Percentiles rank a stretch among this genome's conserved stretches.
Conservation (phyloP, 1,139 yeast genomes). For the Zygoascus hellenicus region DNA sequence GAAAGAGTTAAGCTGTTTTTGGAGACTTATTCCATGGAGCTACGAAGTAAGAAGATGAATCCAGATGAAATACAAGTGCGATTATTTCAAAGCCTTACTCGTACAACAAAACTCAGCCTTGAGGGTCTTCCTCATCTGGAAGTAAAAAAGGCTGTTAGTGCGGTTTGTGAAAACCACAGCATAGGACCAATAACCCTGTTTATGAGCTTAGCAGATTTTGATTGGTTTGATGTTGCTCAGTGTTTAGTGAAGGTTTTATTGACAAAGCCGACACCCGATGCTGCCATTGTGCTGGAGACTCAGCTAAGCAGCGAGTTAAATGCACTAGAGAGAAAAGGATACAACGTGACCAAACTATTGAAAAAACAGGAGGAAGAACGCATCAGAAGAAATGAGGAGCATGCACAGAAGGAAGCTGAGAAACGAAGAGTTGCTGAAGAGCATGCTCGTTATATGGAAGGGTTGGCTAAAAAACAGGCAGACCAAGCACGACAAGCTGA, state of each 20-base stretch:
- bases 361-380: constrained; percentile 20
- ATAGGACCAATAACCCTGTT: constrained; percentile 12
- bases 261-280: constrained; percentile 34
- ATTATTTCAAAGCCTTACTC: constrained; percentile 26
- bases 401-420: not conserved
- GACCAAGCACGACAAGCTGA: no score
- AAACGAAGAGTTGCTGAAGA: not conserved
- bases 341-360: constrained; percentile 35
- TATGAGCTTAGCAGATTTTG: constrained; percentile 22
- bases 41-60: constrained; percentile 16
- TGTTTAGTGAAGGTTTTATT: constrained; percentile 31
- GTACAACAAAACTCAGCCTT: constrained; percentile 10
- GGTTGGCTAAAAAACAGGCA: no score
- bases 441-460: not conserved
- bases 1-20: constrained; percentile 32
- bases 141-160: not conserved
- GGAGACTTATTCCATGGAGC: constrained; percentile 23
- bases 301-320: constrained; percentile 31
- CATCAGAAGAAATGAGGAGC: constrained; percentile 8
- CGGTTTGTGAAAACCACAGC: not conserved
- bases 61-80: constrained; percentile 23
- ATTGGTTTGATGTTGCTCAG: constrained; percentile 38
- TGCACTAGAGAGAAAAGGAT: constrained; percentile 35
- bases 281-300: constrained; percentile 36
- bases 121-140: not conserved